A percentile compares a stretch with the other conserved stretches of the same genome.
phyloP scores from a whole-genome alignment of 164 flowering plant species.

The Malania oleifera region DNA sequence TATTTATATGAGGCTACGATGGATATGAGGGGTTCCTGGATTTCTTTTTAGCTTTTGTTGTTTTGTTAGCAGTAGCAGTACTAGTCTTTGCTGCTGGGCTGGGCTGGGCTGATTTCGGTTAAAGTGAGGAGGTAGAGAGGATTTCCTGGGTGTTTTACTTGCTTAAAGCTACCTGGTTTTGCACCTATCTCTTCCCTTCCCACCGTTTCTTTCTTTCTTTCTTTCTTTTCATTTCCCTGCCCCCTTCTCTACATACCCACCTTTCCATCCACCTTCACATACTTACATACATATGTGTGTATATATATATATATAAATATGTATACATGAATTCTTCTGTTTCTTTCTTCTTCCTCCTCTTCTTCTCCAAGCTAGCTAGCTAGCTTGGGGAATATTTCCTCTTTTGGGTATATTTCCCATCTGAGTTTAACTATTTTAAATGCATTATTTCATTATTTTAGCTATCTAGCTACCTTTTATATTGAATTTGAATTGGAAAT shows the following conservation, averaged over 20 bases:
- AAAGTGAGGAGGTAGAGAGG: slow-evolving; percentile 37
- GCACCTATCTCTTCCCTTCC: slow-evolving; percentile 39
- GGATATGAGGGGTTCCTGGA: slow-evolving; percentile 31
- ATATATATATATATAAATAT: too few relatives aligned
- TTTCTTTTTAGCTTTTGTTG: slow-evolving; percentile 38
- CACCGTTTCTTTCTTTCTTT: slow-evolving; percentile 6
- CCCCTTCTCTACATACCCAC: not conserved
- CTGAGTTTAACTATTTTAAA: too few relatives aligned
- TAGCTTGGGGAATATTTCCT: not conserved
- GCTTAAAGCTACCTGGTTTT: slow-evolving; percentile 46
- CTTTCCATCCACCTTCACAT: too few relatives aligned
- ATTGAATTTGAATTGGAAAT: too few relatives aligned
- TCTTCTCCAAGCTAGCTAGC: too few relatives aligned
- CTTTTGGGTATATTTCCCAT: slow-evolving; percentile 13
- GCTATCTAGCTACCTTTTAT: too few relatives aligned
- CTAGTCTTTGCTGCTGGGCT: too few relatives aligned
- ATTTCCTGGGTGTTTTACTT: slow-evolving; percentile 46
- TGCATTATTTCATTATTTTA: too few relatives aligned
- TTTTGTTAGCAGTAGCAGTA: too few relatives aligned
- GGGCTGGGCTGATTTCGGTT: slow-evolving; percentile 65
- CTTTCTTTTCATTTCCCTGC: not conserved
- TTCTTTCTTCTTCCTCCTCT: slow-evolving; percentile 4
- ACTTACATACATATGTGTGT: too few relatives aligned
- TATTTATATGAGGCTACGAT: too few relatives aligned
- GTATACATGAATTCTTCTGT: not conserved